Percentiles rank a stretch among this genome's conserved stretches.
Conservation (phyloP, 1,139 yeast genomes). For the Keqinozyma sinolaborantium region DNA sequence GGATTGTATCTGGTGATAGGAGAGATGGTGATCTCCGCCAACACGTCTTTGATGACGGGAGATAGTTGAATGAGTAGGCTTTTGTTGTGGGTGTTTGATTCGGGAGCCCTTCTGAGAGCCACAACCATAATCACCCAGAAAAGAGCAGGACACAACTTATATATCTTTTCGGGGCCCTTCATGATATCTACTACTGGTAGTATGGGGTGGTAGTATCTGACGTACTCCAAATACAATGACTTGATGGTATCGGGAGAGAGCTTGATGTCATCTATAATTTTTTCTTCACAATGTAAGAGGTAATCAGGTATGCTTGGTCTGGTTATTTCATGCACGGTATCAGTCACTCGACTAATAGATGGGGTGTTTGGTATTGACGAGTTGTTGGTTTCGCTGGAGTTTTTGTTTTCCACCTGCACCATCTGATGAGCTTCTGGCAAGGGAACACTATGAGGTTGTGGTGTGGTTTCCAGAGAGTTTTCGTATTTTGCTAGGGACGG, state of each 20-base stretch:
- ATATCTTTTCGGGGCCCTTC: constrained; percentile 79
- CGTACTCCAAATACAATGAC: constrained; percentile 68
- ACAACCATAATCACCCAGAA: constrained; percentile 94
- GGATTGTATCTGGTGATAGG: constrained; percentile 86
- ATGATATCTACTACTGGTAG: constrained; percentile 82
- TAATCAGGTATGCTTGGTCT: constrained; percentile 31
- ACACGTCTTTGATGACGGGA: constrained; percentile 66
- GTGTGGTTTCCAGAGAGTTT: constrained; percentile 1
- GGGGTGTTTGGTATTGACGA: constrained; percentile 32
- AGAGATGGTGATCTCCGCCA: constrained; percentile 84
- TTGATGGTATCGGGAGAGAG: constrained; percentile 60
- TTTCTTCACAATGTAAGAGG: constrained; percentile 53
- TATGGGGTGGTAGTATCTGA: constrained; percentile 72
- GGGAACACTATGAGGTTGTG: constrained; percentile 1
- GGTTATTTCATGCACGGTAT: constrained; percentile 1
- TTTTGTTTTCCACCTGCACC: constrained; percentile 2
- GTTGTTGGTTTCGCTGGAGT: constrained; percentile 12
- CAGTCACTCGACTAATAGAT: constrained; percentile 14
- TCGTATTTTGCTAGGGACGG: constrained; percentile 22
- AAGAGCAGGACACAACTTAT: constrained; percentile 75
- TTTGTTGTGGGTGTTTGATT: constrained; percentile 25
- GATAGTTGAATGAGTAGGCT: constrained; percentile 52
- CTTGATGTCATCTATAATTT: constrained; percentile 63
- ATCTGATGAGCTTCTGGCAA: too few relatives aligned
- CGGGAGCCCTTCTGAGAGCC: constrained; percentile 60